These are phyloP conservation scores for Saccharomycodes ludwigii DNA, from an alignment of 805 yeast genomes.

Conservation along the genomic window DNA sequence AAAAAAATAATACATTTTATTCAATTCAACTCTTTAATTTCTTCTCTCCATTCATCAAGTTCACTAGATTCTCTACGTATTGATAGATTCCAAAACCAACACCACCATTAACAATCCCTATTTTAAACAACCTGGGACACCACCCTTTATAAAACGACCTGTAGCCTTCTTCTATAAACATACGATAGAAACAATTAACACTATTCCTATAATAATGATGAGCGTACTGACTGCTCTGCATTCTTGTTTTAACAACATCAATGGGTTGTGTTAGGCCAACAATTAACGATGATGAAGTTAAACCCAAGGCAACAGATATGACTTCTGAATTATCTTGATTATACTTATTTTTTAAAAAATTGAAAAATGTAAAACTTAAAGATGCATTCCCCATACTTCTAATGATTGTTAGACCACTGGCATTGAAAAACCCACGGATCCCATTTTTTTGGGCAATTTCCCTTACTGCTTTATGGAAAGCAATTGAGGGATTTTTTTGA, in stretches of 20 bases:
- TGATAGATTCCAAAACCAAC: constrained; percentile 55
- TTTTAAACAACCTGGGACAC: constrained; percentile 48
- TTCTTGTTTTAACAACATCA: constrained; percentile 75
- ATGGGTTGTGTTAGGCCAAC: constrained; percentile 77
- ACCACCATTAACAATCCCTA: constrained; percentile 54
- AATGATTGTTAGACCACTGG: constrained; percentile 67
- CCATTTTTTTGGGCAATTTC: constrained; percentile 72
- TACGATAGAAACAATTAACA: constrained; percentile 39
- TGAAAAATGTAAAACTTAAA: constrained; percentile 76
- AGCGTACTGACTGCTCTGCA: constrained; percentile 63
- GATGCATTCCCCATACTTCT: constrained; percentile 73
- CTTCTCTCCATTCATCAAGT: too few species aligned
- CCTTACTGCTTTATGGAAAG: constrained; percentile 37
- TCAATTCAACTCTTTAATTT: too few species aligned
- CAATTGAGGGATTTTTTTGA: constrained; percentile 42
- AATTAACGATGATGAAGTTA: constrained; percentile 59
- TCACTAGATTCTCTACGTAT: too few species aligned
- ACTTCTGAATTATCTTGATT: too few species aligned
- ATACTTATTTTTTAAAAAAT: too few species aligned
- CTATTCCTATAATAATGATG: constrained; percentile 46
- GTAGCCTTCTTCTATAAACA: constrained; percentile 33
- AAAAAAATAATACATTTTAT: too few species aligned
- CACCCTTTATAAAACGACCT: constrained; percentile 32
- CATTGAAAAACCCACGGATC: constrained; percentile 65
- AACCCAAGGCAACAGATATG: constrained; percentile 29